Evolutionary conservation across 164 flowering plant species (phyloP).

Genomic region (Piper longum): DNA sequence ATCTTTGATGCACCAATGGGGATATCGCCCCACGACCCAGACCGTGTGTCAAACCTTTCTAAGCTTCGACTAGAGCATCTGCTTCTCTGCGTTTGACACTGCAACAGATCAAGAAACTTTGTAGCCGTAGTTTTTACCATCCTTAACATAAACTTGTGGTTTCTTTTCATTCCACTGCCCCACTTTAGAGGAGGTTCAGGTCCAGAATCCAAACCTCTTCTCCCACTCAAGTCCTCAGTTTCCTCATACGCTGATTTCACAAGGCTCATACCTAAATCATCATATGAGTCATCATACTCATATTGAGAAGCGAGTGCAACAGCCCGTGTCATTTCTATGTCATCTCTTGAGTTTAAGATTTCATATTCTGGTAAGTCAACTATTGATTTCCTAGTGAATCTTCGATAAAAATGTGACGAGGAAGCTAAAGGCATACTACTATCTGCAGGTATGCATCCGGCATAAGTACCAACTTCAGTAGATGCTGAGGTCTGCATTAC

Average conservation of each 20-base stretch:
- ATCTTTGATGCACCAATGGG: slow-evolving; percentile 64
- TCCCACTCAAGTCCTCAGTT: slow-evolving; percentile 38
- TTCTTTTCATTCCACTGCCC: slow-evolving; percentile 61
- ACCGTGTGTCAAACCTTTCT: slow-evolving; percentile 62
- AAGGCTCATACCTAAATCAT: slow-evolving; percentile 75
- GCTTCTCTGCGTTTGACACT: slow-evolving; percentile 66
- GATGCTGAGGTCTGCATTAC: slow-evolving; percentile 4
- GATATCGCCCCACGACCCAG: slow-evolving; percentile 88
- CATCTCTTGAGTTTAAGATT: slow-evolving; percentile 32
- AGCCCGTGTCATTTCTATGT: slow-evolving; percentile 24
- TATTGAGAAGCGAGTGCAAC: slow-evolving; percentile 46
- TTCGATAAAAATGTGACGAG: slow-evolving; percentile 43
- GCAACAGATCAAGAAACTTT: slow-evolving; percentile 80
- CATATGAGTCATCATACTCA: slow-evolving; percentile 95
- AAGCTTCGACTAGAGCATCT: slow-evolving; percentile 37
- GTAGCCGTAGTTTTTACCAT: slow-evolving; percentile 95
- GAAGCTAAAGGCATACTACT: slow-evolving; percentile 12
- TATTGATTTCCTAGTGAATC: slow-evolving; percentile 59
- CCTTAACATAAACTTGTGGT: slow-evolving; percentile 88
- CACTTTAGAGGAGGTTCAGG: slow-evolving; percentile 21
- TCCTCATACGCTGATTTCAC: slow-evolving; percentile 60
- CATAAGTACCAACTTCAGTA: slow-evolving; percentile 1
- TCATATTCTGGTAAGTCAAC: slow-evolving; percentile 17
- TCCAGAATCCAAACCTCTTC: slow-evolving; percentile 16
- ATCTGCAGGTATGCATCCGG: slow-evolving; percentile 6